These are phyloP conservation scores for Termitomyces sp. DNA, from an alignment of 768 basidiomycete genomes.

Conservation along the genomic window DNA sequence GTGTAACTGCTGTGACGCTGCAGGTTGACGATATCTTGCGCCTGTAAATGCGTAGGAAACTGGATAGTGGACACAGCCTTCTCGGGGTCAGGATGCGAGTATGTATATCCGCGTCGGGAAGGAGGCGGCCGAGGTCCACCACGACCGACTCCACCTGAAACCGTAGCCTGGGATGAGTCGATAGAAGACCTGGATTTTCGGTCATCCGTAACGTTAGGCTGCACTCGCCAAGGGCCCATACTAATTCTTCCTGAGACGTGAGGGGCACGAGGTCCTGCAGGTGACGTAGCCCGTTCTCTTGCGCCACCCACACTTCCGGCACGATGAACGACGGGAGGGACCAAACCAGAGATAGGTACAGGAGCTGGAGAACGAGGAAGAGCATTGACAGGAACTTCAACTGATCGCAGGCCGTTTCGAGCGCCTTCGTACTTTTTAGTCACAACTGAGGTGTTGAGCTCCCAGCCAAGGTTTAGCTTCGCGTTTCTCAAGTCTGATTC, in stretches of 20 bases:
- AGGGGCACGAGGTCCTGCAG: slow-evolving; percentile 47
- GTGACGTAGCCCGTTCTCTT: slow-evolving; percentile 43
- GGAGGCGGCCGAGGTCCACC: slow-evolving; percentile 28
- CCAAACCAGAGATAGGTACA: slow-evolving; percentile 11
- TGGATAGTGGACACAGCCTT: slow-evolving; percentile 14
- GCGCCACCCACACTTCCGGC: slow-evolving; percentile 19
- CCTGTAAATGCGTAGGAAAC: slow-evolving; percentile 13
- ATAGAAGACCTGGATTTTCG: slow-evolving; percentile 5
- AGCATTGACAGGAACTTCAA: slow-evolving; percentile 13
- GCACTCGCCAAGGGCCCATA: slow-evolving; percentile 21
- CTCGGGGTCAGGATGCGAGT: slow-evolving; percentile 19
- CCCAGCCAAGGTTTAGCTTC: slow-evolving; percentile 37
- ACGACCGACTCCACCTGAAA: slow-evolving; percentile 19
- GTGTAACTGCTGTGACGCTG: slow-evolving; percentile 10
- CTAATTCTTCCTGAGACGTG: slow-evolving; percentile 14
- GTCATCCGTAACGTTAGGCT: slow-evolving; percentile 7
- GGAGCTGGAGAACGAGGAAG: slow-evolving; percentile 15
- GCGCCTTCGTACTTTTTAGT: slow-evolving; percentile 27
- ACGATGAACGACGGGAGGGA: slow-evolving; percentile 19
- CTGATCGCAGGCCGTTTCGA: slow-evolving; percentile 16
- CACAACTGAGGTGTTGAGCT: slow-evolving; percentile 26
- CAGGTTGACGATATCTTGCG: slow-evolving; percentile 12
- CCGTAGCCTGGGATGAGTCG: slow-evolving; percentile 19
- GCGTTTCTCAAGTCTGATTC: slow-evolving; percentile 21
- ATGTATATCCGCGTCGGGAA: slow-evolving; percentile 36